Evolutionary conservation across 805 yeast species (phyloP), one percentile per base, ranked within the genome.

Genomic region (Blastobotrys robertii): DNA sequence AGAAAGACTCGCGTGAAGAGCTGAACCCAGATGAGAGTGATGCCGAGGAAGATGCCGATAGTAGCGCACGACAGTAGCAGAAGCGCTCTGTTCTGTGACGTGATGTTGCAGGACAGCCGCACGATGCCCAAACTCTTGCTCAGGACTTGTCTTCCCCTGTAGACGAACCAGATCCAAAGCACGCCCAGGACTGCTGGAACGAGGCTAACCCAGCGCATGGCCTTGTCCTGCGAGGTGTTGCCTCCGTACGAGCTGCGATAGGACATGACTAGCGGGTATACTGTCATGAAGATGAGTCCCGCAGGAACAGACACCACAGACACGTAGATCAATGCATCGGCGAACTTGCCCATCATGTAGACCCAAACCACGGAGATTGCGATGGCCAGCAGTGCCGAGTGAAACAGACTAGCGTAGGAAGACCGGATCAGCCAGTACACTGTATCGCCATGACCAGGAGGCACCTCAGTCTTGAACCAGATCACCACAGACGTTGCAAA

Each of bases 11-110:
- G 38, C 43, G 58, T 42, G 56, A 54, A 56, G 58, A 66, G 41
- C 39, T 44, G 47, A 11, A 62, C 49, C 69, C 70, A 67, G 10
- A 63, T 35, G 30, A 56, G 51, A 3, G 69, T 59, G 15, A 60
- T 52, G n/a, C 51, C 39, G 2, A 59, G 34, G 38, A 66, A 59
- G 8, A 52, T 45, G 4, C 44, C 38, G 14, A 65, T 54, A 19
- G 57, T 51, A 10, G 51, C 58, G 8, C 55, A 44, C 10, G 65
- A 52, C 12, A 66, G 50, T 8, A 44, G 44, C 12, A 62, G 41
- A 31, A 65, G 48, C 22, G 56, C 49, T 10, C 55, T 57, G 42
- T 63, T 60, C 25, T 55, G 60, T 14, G 52, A 46, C 30, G 65
- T 53, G 6, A 67, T 59, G 30, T 54, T 51, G 41, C 64, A 63